Base-by-base conservation (phyloP, 768 basidiomycete genomes). In the Trametes maxima region DNA sequence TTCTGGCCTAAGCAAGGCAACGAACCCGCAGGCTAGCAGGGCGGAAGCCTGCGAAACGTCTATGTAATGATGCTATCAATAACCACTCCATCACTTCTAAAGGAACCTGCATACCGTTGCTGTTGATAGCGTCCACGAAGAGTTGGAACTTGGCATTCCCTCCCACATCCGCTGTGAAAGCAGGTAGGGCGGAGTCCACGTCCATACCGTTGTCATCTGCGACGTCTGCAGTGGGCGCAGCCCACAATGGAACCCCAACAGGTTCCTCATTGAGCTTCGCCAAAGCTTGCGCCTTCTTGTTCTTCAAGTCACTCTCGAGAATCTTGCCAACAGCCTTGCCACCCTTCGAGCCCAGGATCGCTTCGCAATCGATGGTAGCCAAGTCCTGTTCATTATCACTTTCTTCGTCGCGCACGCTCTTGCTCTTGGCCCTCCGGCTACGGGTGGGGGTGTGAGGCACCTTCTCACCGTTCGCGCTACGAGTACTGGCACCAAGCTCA, bases 1-100 rank as follows among this genome's bases (percentile, higher is more conserved):
- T 35, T 69, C 66, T 19, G 73, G 59, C 21, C 73, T 72, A 33
- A 79, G 64, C 47, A 59, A 70, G 22, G 67, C 65, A 47, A 87
- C 68, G 25, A 76, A 62, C n/a, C 81, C 78, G 39, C 75, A 73
- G 39, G 75, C 72, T 4, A 88, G 70, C 8, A 83, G 58, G 21
- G 80, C 62, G 17, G 69, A 67, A 24, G 81, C 72, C 43, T 75
- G 75, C 10, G 63, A 55, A 14, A 72, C 47, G 65, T 84, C 86
- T 87, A 50, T 16, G n/a, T 2, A 3, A 35, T 1, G 22, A 39
- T 17, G 33, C n/a, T 3, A 4, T 14, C 7, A 22, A 4, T 19
- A 11, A 39, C 36, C 2, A 11, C 5, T 8, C 2, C 16, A 11
- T 16, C 39, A 36, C 10, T 8, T 8, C 25, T 6, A 10, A 22